A percentile compares a stretch with the other conserved stretches of the same genome.
Conservation (phyloP, 805 yeast species). For the Saccharomycopsis guyanensis region DNA sequence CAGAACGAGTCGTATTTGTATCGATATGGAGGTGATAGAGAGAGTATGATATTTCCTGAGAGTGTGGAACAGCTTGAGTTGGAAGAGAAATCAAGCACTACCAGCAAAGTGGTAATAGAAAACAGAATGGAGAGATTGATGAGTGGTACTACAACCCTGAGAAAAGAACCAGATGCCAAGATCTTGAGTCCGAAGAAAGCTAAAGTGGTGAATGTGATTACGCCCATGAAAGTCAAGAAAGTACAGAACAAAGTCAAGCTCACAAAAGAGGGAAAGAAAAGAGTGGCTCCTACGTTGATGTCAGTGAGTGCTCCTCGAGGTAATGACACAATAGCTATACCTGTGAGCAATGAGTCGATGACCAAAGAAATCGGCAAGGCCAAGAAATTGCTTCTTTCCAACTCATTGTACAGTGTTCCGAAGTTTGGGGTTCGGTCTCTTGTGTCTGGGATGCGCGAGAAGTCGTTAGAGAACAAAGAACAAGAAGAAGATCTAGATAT, state of each 20-base stretch:
- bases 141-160: conserved; percentile 25
- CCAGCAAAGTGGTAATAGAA: conserved; percentile 26
- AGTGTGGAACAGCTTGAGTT: conserved; percentile 68
- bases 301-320: conserved; percentile 34
- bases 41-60: conserved; percentile 79
- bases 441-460: conserved; percentile 48
- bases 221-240: conserved; percentile 15
- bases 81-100: conserved; percentile 52
- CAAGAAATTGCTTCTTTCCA: conserved; percentile 30
- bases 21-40: conserved; percentile 84
- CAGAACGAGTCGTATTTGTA: conserved; percentile 63
- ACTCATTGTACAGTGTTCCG: conserved; percentile 46
- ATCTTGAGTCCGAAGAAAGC: conserved; percentile 1
- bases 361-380: conserved; percentile 22
- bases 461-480: conserved; percentile 24
- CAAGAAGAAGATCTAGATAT: conserved; percentile 24
- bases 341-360: conserved; percentile 15
- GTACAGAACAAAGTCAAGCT: conserved; percentile 46
- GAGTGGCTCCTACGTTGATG: conserved; percentile 65
- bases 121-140: conserved; percentile 37
- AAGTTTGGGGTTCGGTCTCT: conserved; percentile 56
- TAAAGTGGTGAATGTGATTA: conserved; percentile 6
- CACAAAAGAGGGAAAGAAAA: conserved; percentile 67
- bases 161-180: conserved; percentile 6
- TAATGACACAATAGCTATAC: conserved; percentile 16